These are phyloP conservation scores for Fusarium sp. DNA, from an alignment of 2,329 filamentous ascomycete genomes.

Conservation along the genomic window DNA sequence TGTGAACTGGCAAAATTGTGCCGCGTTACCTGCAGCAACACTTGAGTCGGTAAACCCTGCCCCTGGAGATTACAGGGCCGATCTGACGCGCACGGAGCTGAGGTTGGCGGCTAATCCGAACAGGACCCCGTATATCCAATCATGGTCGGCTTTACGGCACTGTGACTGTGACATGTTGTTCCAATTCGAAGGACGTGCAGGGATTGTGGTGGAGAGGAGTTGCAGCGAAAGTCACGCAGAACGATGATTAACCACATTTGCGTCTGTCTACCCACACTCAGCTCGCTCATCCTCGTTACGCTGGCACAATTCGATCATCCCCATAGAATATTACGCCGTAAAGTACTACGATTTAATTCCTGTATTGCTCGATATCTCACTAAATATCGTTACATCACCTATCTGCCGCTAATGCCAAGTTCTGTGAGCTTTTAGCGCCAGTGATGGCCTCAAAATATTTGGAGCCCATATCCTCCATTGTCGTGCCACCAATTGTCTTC, in stretches of 20 bases:
- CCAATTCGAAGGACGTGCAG: background rate
- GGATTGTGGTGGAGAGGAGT: background rate
- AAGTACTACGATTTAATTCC: background rate
- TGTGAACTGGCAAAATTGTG: too few species aligned
- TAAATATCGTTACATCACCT: background rate
- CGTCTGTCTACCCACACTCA: too few species aligned
- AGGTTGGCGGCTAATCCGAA: background rate
- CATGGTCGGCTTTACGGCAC: background rate
- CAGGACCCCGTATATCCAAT: background rate
- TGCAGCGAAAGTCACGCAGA: background rate
- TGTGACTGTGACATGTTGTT: background rate
- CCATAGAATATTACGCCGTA: background rate
- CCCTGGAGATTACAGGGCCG: background rate
- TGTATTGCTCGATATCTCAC: background rate
- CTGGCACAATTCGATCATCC: background rate
- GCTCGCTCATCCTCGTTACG: too few species aligned
- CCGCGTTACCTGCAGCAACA: too few species aligned
- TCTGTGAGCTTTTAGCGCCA: constrained; percentile 1
- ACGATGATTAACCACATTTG: background rate
- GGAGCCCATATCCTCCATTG: constrained; percentile 9
- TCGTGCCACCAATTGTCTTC: constrained; percentile 9
- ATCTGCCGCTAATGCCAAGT: constrained; percentile 3
- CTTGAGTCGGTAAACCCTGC: background rate
- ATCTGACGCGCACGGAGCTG: background rate
- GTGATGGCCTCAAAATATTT: constrained; percentile 21